Evolutionary conservation across 1,139 yeast species (phyloP), one percentile per base, ranked within the genome.

Genomic region (Protomyces lactucae-debilis): DNA sequence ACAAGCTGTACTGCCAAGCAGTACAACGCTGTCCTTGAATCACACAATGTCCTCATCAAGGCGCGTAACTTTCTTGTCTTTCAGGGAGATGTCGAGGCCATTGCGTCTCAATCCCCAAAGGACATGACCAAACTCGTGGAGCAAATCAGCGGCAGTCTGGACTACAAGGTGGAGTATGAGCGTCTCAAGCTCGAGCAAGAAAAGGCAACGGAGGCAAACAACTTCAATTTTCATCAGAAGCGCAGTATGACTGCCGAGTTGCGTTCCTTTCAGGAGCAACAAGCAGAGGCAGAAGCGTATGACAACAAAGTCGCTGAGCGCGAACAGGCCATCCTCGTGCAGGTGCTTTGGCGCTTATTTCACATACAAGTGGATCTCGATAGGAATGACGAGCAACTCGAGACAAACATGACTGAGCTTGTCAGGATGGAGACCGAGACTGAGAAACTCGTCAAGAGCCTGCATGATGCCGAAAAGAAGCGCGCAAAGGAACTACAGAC

Each of bases 31-130:
- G 79, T 85, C 1, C 79, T 95, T 71, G 88, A 87, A 69, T 78
- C 79, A n/a, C 96, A 92, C 72, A 88, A 89, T 71, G 91, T 95
- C 66, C 77, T 92, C 68, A 87, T 91, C 69, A 89, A 88, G 73
- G 97, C 97, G 1, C 83, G 92, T 71, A 92, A 95, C 74, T 93
- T 93, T 72, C 77, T 93, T 68, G 98, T 95, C 16, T 92, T 93
- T 73, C 99, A 93, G 77, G 99, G 99, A 65, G 98, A 93, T 73
- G 96, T 93, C 57, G 99, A 93, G 73, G 87, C 87, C 70, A 86
- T 93, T 61, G 99, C 99, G 0, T 82, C 96, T 1, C 96, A 92
- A 73, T 85, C 93, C 0, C 84, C 98, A 0, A 76, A 77, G 53
- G 96, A 90, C 57, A 79, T 93, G 67, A 84, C 96, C 2, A 80